phyloP scores from a whole-genome alignment of 2,329 filamentous ascomycete genomes.

The Geosmithia flava region DNA sequence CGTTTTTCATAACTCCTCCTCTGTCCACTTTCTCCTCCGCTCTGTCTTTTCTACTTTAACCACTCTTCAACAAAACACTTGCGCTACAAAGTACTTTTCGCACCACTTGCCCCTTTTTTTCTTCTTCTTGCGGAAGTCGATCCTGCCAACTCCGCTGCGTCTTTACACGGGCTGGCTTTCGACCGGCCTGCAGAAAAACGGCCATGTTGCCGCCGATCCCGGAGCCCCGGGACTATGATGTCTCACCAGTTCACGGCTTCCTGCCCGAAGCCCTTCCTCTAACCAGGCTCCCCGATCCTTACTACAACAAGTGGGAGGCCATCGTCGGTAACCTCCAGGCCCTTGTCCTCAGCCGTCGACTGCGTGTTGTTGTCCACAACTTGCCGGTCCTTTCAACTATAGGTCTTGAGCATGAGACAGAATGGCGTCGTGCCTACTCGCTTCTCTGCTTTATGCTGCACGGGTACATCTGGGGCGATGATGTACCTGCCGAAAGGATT shows the following conservation, averaged over 20 bases:
- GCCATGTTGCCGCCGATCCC: conserved; percentile 49
- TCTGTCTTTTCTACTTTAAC: background rate
- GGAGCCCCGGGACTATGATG: conserved; percentile 62
- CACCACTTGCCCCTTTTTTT: background rate
- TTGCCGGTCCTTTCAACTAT: conserved; percentile 76
- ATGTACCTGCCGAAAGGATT: conserved; percentile 64
- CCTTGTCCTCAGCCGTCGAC: conserved; percentile 71
- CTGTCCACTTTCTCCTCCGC: background rate
- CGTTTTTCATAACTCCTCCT: background rate
- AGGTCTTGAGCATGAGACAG: conserved; percentile 68
- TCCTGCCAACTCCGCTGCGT: background rate
- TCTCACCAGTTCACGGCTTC: conserved; percentile 72
- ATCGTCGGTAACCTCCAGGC: conserved; percentile 77
- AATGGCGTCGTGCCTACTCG: conserved; percentile 91
- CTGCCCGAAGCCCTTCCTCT: conserved; percentile 73
- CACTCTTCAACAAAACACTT: background rate
- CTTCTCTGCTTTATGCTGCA: conserved; percentile 86
- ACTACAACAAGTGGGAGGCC: conserved; percentile 92
- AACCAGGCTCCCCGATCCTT: conserved; percentile 69
- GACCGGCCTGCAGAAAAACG: background rate
- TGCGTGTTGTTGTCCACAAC: conserved; percentile 67
- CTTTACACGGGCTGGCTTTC: background rate
- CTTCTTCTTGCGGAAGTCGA: background rate
- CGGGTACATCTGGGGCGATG: conserved; percentile 92
- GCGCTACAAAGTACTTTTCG: background rate